A percentile compares a stretch with the other conserved stretches of the same genome.
Conservation (phyloP, 163 green algal genomes). For the Scenedesmus sp. region DNA sequence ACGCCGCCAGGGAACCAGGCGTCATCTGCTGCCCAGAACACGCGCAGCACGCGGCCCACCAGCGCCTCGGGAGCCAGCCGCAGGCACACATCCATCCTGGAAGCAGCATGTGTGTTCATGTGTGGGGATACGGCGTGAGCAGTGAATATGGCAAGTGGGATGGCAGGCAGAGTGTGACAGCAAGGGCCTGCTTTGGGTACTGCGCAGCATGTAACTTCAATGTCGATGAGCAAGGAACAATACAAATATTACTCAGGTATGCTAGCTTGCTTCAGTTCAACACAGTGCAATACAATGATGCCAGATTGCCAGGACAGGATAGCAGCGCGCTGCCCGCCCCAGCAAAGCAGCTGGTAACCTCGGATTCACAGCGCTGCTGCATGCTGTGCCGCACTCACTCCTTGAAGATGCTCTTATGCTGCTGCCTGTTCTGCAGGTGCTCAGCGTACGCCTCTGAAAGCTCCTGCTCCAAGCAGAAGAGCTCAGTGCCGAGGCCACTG, state of each 20-base stretch:
- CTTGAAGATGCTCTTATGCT: conserved; percentile 19
- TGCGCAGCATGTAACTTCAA: no score
- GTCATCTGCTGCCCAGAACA: conserved; percentile 71
- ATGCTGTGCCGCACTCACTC: conserved; percentile 13
- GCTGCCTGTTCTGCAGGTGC: conserved; percentile 1
- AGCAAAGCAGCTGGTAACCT: neutral
- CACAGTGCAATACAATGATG: no score
- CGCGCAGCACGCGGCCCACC: conserved; percentile 66
- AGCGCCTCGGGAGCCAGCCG: conserved; percentile 59
- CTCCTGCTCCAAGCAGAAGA: conserved; percentile 34
- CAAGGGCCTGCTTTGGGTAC: neutral
- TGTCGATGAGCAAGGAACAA: no score
- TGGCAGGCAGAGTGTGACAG: neutral
- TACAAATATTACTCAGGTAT: no score
- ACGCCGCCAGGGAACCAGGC: conserved; percentile 61
- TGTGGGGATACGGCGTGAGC: no score
- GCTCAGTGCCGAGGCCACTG: neutral
- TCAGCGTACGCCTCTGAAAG: conserved; percentile 12
- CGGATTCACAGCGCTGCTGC: neutral
- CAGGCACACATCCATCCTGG: conserved; percentile 63
- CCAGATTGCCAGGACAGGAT: no score
- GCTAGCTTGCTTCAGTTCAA: no score
- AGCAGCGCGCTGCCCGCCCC: no score
- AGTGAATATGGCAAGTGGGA: neutral
- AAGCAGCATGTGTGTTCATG: neutral